Conservation (phyloP, 768 basidiomycete genomes). For the Hemileccinum impolitum region DNA sequence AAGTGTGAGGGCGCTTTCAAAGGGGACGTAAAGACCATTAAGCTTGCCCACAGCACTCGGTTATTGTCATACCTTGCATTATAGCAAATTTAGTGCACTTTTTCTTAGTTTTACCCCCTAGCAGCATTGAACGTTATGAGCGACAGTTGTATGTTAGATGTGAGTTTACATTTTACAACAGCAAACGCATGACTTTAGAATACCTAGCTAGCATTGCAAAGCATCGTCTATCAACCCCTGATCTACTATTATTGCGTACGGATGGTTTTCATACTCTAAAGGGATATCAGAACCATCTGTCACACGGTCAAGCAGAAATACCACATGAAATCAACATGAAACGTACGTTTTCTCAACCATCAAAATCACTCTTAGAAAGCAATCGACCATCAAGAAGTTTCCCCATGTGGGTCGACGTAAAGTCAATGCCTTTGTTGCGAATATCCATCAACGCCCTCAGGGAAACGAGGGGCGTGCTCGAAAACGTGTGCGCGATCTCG, state of each 20-base stretch:
- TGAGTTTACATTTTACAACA: too few relatives aligned
- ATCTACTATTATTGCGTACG: too few relatives aligned
- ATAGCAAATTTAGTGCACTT: background rate
- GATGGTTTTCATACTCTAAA: too few relatives aligned
- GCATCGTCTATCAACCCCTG: too few relatives aligned
- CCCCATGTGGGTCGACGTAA: constrained; percentile 36
- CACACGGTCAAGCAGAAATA: too few relatives aligned
- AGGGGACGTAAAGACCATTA: background rate
- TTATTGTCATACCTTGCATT: background rate
- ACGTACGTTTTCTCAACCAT: background rate
- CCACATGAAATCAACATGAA: too few relatives aligned
- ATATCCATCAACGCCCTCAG: constrained; percentile 18
- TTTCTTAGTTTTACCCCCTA: too few relatives aligned
- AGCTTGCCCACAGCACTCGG: constrained; percentile 1
- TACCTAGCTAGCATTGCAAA: too few relatives aligned
- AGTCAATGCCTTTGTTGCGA: constrained; percentile 39
- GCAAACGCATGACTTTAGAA: too few relatives aligned
- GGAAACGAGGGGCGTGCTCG: constrained; percentile 32
- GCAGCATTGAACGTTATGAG: too few relatives aligned
- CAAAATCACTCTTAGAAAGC: constrained; percentile 5
- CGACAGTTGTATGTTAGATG: too few relatives aligned
- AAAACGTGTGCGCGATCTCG: constrained; percentile 25
- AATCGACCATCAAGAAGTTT: constrained; percentile 31
- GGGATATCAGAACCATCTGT: too few relatives aligned
- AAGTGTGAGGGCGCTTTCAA: background rate